Evolutionary conservation across 2,329 filamentous ascomycete species (phyloP).

Genomic region (Talaromyces sp.): DNA sequence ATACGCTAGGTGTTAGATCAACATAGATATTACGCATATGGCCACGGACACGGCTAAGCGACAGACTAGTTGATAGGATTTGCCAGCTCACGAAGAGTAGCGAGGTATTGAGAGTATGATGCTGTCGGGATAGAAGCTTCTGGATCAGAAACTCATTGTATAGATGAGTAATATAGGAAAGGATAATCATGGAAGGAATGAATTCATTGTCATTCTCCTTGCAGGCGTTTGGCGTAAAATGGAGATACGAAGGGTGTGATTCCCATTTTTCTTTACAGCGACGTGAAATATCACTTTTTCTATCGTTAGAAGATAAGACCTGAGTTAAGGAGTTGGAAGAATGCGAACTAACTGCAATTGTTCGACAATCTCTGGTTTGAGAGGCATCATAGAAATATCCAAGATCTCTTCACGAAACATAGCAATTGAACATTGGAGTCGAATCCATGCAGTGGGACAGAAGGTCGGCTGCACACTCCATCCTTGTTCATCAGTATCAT

Average conservation of each 20-base stretch:
- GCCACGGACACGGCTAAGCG: not conserved
- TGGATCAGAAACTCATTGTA: constrained; percentile 11
- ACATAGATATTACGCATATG: not conserved
- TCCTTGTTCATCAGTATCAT: not conserved
- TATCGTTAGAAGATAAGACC: not conserved
- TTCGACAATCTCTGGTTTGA: not conserved
- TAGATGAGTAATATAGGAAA: not conserved
- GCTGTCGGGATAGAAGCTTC: constrained; percentile 1
- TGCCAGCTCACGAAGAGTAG: constrained; percentile 7
- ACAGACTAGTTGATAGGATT: constrained; percentile 7
- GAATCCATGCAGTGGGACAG: not conserved
- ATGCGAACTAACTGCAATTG: not conserved
- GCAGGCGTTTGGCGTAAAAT: not conserved
- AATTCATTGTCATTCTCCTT: not conserved
- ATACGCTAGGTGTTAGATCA: not conserved
- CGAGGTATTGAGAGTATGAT: not conserved
- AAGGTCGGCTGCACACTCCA: not conserved
- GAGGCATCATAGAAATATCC: not conserved
- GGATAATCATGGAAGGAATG: not conserved
- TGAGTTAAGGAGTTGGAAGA: too few species aligned
- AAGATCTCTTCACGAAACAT: constrained; percentile 14
- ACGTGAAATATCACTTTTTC: constrained; percentile 9
- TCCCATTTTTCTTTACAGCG: constrained; percentile 8
- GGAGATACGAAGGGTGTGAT: constrained; percentile 7
- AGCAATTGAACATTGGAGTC: not conserved